These are phyloP conservation scores for Ganoderma leucocontextum DNA, from an alignment of 1,284 basidiomycete genomes.

Conservation along the genomic window DNA sequence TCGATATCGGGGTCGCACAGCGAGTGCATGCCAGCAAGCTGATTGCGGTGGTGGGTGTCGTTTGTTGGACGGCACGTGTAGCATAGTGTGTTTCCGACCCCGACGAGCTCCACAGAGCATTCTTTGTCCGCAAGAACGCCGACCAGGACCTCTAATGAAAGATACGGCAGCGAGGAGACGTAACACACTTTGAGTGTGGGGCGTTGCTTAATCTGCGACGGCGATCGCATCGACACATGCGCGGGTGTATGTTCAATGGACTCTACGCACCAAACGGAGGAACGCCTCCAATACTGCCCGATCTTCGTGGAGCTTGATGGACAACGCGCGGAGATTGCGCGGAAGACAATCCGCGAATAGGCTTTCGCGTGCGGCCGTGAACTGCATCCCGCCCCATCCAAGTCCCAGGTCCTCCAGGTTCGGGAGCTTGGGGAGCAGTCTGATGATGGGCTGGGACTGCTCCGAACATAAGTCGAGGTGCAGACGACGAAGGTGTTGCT, in stretches of 20 bases:
- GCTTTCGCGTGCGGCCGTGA: background rate
- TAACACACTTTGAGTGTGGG: background rate
- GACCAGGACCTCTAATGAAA: background rate
- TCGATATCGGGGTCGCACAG: background rate
- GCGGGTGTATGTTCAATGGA: background rate
- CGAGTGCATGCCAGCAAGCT: background rate
- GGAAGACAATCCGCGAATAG: background rate
- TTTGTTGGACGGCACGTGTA: background rate
- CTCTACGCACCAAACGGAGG: background rate
- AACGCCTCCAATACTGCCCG: background rate
- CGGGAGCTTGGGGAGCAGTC: conserved; percentile 5
- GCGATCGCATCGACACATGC: background rate
- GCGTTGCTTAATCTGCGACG: background rate
- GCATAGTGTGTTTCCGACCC: background rate
- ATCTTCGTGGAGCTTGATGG: background rate
- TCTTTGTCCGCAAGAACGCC: background rate
- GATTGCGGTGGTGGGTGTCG: background rate
- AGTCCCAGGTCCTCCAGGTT: conserved; percentile 7
- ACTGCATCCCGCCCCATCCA: conserved; percentile 4
- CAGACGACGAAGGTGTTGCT: background rate
- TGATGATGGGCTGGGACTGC: background rate
- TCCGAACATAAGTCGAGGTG: background rate
- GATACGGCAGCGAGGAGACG: background rate
- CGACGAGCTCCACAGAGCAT: background rate
- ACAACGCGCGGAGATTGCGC: background rate